Evolutionary conservation across 73 alveolate genomes (phyloP), one percentile per base, ranked within the genome.

Genomic region (Effrenium voratum): DNA sequence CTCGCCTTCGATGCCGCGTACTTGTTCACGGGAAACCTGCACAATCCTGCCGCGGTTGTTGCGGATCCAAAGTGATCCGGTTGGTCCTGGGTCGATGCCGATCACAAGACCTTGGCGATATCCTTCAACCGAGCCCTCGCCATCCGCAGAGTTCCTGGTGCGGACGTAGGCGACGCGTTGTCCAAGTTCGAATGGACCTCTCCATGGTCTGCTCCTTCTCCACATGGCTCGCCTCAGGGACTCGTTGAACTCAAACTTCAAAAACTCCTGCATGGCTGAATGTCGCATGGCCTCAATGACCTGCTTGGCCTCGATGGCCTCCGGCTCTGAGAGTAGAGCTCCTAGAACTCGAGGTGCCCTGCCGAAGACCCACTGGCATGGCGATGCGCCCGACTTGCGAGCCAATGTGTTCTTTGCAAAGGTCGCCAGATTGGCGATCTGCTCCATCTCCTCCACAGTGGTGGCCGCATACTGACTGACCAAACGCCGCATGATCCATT

Each of bases 281-380:
- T 2, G 63, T 6, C 94, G 80, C 1, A 57, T 5, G 44, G 34
- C 59, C 1, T 55, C 55, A 4, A 52, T 6, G 28, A 84, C n/a
- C 63, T 55, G 80, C 81, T 59, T 55, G 49, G 93, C 93, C n/a
- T 84, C 93, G 22, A 84, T 32, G 10, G 60, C 59, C 0, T 59
- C 93, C 0, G n/a, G 81, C 38, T 55, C 77, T 0, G 60, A 36
- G 5, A 84, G 93, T 0, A 84, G 60, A 1, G 93, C 24, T 0
- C 45, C 24, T 0, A 80, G 93, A 2, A 84, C 30, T 41, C 28
- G n/a, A 8, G 76, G 93, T 0, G 50, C 6, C 3, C 93, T 38
- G 43, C 93, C 93, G 4, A 36, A 84, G 3, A 85, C 93, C 81
- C 93, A 41, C 10, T 85, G 94, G 1, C 44, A 40, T 22, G 94